Evolutionary conservation across 441 rosid genomes (phyloP).

Genomic region (Erysimum cheiri): DNA sequence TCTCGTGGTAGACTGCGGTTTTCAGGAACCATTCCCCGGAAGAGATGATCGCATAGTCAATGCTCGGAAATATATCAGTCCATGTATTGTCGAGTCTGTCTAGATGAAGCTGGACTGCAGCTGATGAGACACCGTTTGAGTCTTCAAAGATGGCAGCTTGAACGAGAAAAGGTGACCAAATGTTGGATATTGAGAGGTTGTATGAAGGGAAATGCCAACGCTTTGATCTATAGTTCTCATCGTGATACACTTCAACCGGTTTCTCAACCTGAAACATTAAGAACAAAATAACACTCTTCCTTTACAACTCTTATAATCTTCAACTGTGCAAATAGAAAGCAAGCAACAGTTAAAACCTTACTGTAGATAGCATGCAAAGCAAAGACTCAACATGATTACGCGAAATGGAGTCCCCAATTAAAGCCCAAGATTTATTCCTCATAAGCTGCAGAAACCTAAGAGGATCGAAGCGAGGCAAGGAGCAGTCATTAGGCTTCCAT

Average conservation of each 20-base stretch:
- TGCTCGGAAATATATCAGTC: constrained; percentile 56
- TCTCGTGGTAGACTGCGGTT: constrained; percentile 81
- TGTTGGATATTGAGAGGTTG: constrained; percentile 69
- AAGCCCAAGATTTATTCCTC: constrained; percentile 84
- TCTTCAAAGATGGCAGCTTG: constrained; percentile 92
- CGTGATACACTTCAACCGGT: constrained; percentile 79
- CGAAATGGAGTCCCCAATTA: constrained; percentile 92
- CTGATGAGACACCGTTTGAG: constrained; percentile 74
- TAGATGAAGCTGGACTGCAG: constrained; percentile 75
- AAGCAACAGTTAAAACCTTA: constrained; percentile 44
- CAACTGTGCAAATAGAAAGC: constrained; percentile 12
- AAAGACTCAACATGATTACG: constrained; percentile 93
- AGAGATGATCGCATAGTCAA: constrained; percentile 79
- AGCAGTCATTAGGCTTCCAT: constrained; percentile 79
- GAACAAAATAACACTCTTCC: background rate
- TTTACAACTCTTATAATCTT: background rate
- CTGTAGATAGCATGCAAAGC: constrained; percentile 78
- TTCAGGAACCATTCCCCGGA: constrained; percentile 95
- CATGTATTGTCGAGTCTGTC: constrained; percentile 84
- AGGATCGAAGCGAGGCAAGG: constrained; percentile 72
- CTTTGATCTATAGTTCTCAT: constrained; percentile 70
- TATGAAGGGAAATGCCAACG: constrained; percentile 77
- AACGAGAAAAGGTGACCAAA: constrained; percentile 94
- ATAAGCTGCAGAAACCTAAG: constrained; percentile 65
- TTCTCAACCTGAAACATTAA: constrained; percentile 63